Conservation (phyloP, 208 protist genomes). For the Borovskyia barvae region DNA sequence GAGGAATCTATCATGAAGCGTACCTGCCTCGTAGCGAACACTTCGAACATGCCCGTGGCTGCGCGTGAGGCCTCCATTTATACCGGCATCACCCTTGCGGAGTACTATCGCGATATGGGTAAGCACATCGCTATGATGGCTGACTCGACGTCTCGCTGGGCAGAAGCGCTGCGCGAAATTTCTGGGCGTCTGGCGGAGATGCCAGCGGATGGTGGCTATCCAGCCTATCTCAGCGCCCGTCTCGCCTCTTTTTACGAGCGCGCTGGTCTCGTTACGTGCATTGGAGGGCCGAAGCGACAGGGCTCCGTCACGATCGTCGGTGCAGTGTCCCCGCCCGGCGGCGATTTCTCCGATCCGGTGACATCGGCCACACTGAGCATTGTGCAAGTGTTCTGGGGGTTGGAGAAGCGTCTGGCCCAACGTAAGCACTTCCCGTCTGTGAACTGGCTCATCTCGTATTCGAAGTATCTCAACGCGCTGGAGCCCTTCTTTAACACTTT, state of each 20-base stretch:
- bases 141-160: conserved; percentile 99
- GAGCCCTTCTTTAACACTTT: conserved; percentile 97
- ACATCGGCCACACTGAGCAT: conserved; percentile 99
- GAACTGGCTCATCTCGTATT: conserved; percentile 99
- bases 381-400: conserved; percentile 99
- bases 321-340: conserved; percentile 99
- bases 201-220: conserved; percentile 99
- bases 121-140: conserved; percentile 99
- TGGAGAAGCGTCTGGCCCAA: conserved; percentile 99
- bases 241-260: conserved; percentile 99
- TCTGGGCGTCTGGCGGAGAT: conserved; percentile 99
- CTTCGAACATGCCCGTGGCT: conserved; percentile 99
- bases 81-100: conserved; percentile 99
- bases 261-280: conserved; percentile 93
- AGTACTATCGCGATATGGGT: conserved; percentile 99
- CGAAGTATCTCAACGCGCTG: conserved; percentile 98
- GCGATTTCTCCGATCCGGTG: conserved; percentile 99
- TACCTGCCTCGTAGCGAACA: conserved; percentile 99
- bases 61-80: conserved; percentile 99
- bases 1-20: conserved; percentile 99
- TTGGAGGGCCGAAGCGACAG: conserved; percentile 94
- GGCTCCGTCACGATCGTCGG: conserved; percentile 99
- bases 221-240: conserved; percentile 99
- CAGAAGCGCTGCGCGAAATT: conserved; percentile 99
- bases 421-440: conserved; percentile 99